A percentile compares a stretch with the other conserved stretches of the same genome.
These are phyloP conservation scores for Tuber borchii DNA, from an alignment of 495 filamentous ascomycete species.

Conservation along the genomic window DNA sequence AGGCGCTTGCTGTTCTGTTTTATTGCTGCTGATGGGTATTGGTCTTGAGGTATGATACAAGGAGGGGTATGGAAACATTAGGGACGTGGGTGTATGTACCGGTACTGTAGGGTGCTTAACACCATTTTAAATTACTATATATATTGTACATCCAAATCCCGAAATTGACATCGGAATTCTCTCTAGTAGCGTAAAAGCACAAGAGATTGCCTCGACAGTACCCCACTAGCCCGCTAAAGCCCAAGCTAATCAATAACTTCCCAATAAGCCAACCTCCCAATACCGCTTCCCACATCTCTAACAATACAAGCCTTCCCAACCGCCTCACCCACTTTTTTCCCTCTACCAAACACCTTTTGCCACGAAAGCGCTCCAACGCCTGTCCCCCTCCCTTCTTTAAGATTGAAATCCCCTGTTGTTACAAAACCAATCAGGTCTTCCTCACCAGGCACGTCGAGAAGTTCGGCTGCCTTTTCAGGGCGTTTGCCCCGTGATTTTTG, in stretches of 20 bases:
- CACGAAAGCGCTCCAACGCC: conserved; percentile 68
- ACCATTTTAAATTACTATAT: not conserved
- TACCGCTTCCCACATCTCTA: conserved; percentile 63
- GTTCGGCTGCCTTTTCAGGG: conserved; percentile 23
- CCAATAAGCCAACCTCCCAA: conserved; percentile 78
- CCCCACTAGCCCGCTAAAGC: not conserved
- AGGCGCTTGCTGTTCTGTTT: not conserved
- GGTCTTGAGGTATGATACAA: not conserved
- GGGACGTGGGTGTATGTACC: not conserved
- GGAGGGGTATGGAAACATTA: not conserved
- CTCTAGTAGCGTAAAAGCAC: not conserved
- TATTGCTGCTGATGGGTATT: too few relatives aligned
- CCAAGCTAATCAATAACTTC: conserved; percentile 53
- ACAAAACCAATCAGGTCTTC: conserved; percentile 85
- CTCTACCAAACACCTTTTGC: conserved; percentile 50
- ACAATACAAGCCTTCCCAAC: conserved; percentile 64
- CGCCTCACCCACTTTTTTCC: conserved; percentile 34
- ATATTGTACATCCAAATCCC: not conserved
- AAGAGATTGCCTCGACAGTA: not conserved
- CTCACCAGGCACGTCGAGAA: conserved; percentile 63
- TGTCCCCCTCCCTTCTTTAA: conserved; percentile 67
- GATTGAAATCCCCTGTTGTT: conserved; percentile 75
- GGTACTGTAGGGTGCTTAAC: not conserved
- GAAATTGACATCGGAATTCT: not conserved
- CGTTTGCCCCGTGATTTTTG: conserved; percentile 37